Percentiles rank a stretch among this genome's conserved stretches.
Conservation (phyloP, 805 yeast genomes). For the Suhomyces vadensis region DNA sequence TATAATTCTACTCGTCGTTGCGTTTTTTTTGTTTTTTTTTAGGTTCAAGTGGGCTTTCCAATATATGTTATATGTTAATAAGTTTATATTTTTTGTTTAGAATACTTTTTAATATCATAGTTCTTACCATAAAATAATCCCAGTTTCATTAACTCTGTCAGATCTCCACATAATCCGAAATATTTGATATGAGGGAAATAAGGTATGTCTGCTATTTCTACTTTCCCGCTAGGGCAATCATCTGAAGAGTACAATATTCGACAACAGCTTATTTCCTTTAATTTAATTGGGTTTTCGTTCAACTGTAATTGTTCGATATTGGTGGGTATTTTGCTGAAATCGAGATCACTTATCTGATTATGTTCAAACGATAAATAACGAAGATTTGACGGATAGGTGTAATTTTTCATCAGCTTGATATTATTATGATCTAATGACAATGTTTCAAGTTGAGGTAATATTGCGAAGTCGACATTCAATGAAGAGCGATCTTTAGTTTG, state of each 20-base stretch:
- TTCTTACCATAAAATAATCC: slow-evolving; percentile 7
- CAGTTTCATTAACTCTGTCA: slow-evolving; percentile 13
- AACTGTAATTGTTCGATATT: slow-evolving; percentile 4
- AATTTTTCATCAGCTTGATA: slow-evolving; percentile 8
- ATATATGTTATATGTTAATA: not conserved
- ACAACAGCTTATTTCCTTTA: slow-evolving; percentile 2
- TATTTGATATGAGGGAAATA: slow-evolving; percentile 12
- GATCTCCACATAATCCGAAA: slow-evolving; percentile 12
- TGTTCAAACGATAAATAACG: slow-evolving; percentile 7
- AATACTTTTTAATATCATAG: not conserved
- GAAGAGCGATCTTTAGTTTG: not conserved
- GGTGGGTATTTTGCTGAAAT: slow-evolving; percentile 8
- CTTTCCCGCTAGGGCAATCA: not conserved
- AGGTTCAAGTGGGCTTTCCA: not conserved
- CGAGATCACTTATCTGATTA: slow-evolving; percentile 9
- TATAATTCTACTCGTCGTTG: slow-evolving; percentile 1
- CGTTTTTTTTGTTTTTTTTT: not conserved
- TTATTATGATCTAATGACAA: slow-evolving; percentile 11
- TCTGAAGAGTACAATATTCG: slow-evolving; percentile 2
- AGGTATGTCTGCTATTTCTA: slow-evolving; percentile 5
- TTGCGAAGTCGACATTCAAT: not conserved
- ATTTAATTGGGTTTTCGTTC: slow-evolving; percentile 5
- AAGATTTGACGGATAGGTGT: slow-evolving; percentile 10
- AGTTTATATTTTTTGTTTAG: not conserved
- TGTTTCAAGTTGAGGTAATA: slow-evolving; percentile 8